Evolutionary conservation across 768 basidiomycete species (phyloP), one percentile per base, ranked within the genome.

Genomic region (Kwoniella europaea): DNA sequence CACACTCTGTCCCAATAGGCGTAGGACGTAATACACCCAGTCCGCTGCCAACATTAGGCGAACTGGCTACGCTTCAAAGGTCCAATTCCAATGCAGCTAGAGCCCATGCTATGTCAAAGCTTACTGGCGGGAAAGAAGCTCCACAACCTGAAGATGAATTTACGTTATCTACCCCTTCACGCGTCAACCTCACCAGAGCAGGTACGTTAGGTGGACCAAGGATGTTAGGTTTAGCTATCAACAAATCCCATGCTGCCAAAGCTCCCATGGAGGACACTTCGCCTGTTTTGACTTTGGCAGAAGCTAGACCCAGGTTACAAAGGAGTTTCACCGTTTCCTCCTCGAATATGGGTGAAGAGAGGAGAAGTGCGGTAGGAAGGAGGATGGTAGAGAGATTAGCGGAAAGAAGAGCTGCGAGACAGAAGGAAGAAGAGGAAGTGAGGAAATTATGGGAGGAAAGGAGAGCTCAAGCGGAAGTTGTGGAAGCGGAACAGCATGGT

Each of bases 1-100:
- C 64, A 20, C 55, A 63, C 54, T 63, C 64, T 10, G 63, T 67
- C 1, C 70, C 67, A 7, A 64, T 64, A n/a, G 53, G 63, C n/a
- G 53, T 71, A 86, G 74, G 78, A 83, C 85, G 84, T 79, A 89
- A 85, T 84, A 90, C 86, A 74, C 91, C 85, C 63, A 89, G 86
- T 75, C 89, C 86, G 74, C 88, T 85, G 73, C 92, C 92, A 0
- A 88, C 91, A 3, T 86, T 96, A 6, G 91, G 92, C 76, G 91
- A 90, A 22, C 85, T 95, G 46, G 58, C 84, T 18, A 90, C 91
- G 16, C 87, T 97, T 2, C 90, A 92, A 78, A 90, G 94, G 20
- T 95, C 94, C 2, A 94, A 95, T 81, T 95, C 94, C 78, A 92
- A 89, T 12, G 87, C 92, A n/a, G 91, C 91, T 22, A 88, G 91